A percentile compares a stretch with the other conserved stretches of the same genome.
Conservation (phyloP, 768 basidiomycete genomes). For the Lyophyllum decastes region DNA sequence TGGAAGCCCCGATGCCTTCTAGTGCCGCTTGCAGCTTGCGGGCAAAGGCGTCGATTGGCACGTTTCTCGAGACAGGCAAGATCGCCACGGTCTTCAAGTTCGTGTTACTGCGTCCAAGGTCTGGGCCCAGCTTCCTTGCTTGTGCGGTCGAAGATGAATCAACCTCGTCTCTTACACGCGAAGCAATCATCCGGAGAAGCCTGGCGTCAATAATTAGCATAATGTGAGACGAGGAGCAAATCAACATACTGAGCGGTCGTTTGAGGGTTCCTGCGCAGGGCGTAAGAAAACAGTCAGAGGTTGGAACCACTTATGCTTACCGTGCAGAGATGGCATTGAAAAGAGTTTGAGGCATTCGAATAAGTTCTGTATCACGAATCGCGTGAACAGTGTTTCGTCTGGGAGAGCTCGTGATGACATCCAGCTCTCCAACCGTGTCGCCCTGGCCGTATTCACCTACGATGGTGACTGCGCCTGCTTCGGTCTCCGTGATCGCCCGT, state of each 20-base stretch:
- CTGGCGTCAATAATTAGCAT: conserved; percentile 32
- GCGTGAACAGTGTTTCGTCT: conserved; percentile 93
- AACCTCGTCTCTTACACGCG: conserved; percentile 84
- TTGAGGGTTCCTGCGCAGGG: conserved; percentile 64
- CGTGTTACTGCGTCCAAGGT: conserved; percentile 73
- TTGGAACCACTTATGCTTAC: conserved; percentile 35
- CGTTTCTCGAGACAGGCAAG: conserved; percentile 81
- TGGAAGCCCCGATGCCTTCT: conserved; percentile 92
- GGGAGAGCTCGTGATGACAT: conserved; percentile 90
- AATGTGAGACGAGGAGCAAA: neutral
- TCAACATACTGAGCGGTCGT: conserved; percentile 78
- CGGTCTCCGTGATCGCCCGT: conserved; percentile 82
- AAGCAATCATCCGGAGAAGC: conserved; percentile 86
- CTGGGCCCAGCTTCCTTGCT: conserved; percentile 51
- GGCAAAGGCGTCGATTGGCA: conserved; percentile 89
- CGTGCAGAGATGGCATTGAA: conserved; percentile 96
- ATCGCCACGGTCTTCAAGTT: conserved; percentile 96
- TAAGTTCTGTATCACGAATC: conserved; percentile 96
- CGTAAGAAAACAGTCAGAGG: neutral
- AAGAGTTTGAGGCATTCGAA: conserved; percentile 93
- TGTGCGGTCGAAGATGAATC: conserved; percentile 58
- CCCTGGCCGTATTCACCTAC: conserved; percentile 96
- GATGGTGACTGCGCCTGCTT: conserved; percentile 76
- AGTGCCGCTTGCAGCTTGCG: conserved; percentile 85
- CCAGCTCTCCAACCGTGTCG: conserved; percentile 95